Evolutionary conservation across 768 basidiomycete genomes (phyloP).

Genomic region (Dendrothele bispora): DNA sequence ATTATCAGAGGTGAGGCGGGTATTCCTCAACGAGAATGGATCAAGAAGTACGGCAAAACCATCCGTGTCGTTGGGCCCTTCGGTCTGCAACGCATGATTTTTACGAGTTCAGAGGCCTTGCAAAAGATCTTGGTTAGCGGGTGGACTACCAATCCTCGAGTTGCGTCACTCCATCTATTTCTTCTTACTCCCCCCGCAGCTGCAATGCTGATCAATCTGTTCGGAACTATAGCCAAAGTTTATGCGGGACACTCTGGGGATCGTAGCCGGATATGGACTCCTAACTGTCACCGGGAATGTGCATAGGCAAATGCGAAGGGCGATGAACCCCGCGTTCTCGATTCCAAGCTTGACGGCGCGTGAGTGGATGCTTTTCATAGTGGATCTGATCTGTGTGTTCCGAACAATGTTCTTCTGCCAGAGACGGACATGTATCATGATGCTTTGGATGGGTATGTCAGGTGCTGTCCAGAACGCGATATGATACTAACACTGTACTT

Average conservation of each 20-base stretch:
- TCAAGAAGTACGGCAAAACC: conserved; percentile 42
- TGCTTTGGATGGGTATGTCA: conserved; percentile 40
- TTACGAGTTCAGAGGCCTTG: conserved; percentile 44
- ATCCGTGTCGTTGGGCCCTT: conserved; percentile 46
- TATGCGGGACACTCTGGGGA: conserved; percentile 39
- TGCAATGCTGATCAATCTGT: no score
- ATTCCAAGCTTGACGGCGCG: conserved; percentile 39
- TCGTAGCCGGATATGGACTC: conserved; percentile 45
- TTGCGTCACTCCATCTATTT: no score
- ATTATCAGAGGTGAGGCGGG: conserved; percentile 41
- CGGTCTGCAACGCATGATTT: conserved; percentile 45
- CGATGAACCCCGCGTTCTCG: conserved; percentile 54
- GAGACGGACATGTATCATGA: conserved; percentile 49
- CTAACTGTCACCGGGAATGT: conserved; percentile 50
- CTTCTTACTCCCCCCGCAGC: not conserved
- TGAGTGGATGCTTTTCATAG: conserved; percentile 17
- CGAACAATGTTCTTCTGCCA: conserved; percentile 13
- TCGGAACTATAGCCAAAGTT: conserved; percentile 41
- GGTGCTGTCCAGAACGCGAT: no score
- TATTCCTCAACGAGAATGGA: conserved; percentile 45
- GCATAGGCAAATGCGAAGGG: conserved; percentile 49
- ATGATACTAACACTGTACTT: not conserved
- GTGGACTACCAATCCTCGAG: conserved; percentile 47
- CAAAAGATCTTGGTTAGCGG: conserved; percentile 42
- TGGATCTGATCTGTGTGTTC: no score